Conservation (phyloP, 768 basidiomycete genomes). For the Dacryopinax primogenitus region DNA sequence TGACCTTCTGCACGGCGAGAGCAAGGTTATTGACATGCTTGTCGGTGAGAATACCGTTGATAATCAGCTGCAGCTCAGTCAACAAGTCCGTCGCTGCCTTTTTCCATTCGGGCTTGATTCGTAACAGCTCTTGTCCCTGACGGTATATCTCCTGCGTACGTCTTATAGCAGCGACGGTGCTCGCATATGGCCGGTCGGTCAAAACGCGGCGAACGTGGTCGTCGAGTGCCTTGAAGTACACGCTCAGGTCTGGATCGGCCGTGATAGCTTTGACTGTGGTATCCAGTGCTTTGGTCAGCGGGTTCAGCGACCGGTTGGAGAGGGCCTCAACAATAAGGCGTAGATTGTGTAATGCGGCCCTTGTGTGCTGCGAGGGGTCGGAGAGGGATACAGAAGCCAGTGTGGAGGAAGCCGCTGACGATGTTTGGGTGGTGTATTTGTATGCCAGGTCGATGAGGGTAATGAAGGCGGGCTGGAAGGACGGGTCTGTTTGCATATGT, state of each 20-base stretch:
- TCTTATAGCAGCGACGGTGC: not conserved
- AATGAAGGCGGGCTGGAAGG: slow-evolving; percentile 1
- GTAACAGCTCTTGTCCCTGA: not conserved
- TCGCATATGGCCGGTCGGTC: not conserved
- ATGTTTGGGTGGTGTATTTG: slow-evolving; percentile 1
- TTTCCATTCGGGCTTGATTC: slow-evolving; percentile 5
- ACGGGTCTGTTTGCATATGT: not conserved
- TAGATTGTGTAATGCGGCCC: not conserved
- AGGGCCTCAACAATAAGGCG: not conserved
- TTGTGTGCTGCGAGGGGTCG: not conserved
- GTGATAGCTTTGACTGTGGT: not conserved
- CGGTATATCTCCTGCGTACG: slow-evolving; percentile 1
- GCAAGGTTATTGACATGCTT: not conserved
- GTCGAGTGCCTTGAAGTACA: not conserved
- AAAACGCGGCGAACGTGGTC: not conserved
- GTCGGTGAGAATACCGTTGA: not conserved
- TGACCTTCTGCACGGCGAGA: not conserved
- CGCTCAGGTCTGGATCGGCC: not conserved
- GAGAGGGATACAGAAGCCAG: not conserved
- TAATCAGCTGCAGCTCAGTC: not conserved
- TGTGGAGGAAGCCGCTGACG: not conserved
- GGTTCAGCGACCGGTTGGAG: not conserved
- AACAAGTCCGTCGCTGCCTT: not conserved
- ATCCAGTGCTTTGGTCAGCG: not conserved
- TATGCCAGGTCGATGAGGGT: slow-evolving; percentile 6